A percentile compares a stretch with the other conserved stretches of the same genome.
phyloP scores from a whole-genome alignment of 2,329 filamentous ascomycete species.

The Cladobotryum mycophilum region DNA sequence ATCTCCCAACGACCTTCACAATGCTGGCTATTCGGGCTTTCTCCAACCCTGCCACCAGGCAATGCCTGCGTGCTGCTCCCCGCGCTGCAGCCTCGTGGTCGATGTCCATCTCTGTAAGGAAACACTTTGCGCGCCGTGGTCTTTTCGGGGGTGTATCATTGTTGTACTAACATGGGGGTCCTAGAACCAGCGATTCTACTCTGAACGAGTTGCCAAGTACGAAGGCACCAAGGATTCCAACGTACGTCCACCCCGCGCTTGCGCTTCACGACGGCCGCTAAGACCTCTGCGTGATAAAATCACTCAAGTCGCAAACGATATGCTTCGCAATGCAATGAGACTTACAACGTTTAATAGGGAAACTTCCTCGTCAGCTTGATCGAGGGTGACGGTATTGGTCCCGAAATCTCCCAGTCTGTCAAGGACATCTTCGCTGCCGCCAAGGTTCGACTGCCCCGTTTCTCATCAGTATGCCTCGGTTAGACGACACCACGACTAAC shows the following conservation, averaged over 20 bases:
- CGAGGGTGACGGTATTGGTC: conserved; percentile 97
- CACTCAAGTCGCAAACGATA: conserved; percentile 28
- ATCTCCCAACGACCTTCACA: conserved; percentile 35
- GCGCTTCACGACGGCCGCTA: conserved; percentile 21
- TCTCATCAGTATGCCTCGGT: background rate
- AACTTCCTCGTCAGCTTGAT: conserved; percentile 96
- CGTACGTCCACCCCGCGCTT: conserved; percentile 49
- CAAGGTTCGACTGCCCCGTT: conserved; percentile 57
- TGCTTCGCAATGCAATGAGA: conserved; percentile 13
- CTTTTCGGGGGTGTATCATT: no score
- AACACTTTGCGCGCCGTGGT: conserved; percentile 10
- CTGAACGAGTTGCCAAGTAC: conserved; percentile 83
- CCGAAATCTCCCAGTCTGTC: conserved; percentile 94
- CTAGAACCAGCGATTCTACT: conserved; percentile 57
- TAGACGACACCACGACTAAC: conserved; percentile 18
- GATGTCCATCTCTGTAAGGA: conserved; percentile 21
- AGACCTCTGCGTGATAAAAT: conserved; percentile 27
- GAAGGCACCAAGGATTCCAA: conserved; percentile 82
- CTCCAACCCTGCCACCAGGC: conserved; percentile 66
- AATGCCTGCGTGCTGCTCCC: conserved; percentile 67
- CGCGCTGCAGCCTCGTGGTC: conserved; percentile 42
- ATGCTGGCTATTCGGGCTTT: conserved; percentile 82
- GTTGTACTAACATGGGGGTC: background rate
- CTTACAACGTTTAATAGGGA: conserved; percentile 52
- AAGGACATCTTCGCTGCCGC: conserved; percentile 98